Base-by-base conservation (phyloP, 345 rosid species). In the Linum trigynum region DNA sequence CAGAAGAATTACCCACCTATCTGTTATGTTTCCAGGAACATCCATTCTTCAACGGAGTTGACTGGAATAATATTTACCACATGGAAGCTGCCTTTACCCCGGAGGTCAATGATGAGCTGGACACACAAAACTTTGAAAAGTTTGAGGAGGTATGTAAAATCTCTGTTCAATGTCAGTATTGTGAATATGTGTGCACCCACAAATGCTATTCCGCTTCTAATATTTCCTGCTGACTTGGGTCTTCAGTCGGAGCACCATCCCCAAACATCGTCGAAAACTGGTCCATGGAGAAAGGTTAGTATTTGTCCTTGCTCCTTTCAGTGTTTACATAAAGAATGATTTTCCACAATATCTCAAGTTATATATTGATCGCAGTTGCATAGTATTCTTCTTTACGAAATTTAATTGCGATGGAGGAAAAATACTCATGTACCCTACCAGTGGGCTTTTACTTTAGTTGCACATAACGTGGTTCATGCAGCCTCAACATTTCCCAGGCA, bases 91-190 rank as follows among this genome's bases (percentile, higher is more conserved):
- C 96, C 69, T 87, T 83, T 76, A 78, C 83, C 59, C 98, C 98
- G 11, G 96, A 81, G 65, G 98, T 92, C 72, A 87, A 83, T 38
- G 87, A 88, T 75, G 97, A 92, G 69, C 79, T 92, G 70, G 97
- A 92, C 81, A 90, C 97, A 61, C 96, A 92, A 83, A 92, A 92
- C 74, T 90, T 92, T 80, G 97, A 88, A 72, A 92, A 86, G 70
- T 86, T 92, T 70, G 97, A 92, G 5, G 96, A 90, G 94, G 98
- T 94, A 73, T 5, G 14, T 23, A 7, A 39, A 57, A 68, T 65
- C 65, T 60, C 51, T 65, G 37, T 48, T 48, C 14, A 15, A 10
- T 15, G 14, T 5, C 53, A 48, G 50, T 69, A 66, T 59, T 72
- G 15, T 35, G 60, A 45, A 63, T 32, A 38, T 5, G 15, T 37